These are phyloP conservation scores for Puccinellia tenuiflora DNA, from an alignment of 176 grass and related monocot genomes.

Conservation along the genomic window DNA sequence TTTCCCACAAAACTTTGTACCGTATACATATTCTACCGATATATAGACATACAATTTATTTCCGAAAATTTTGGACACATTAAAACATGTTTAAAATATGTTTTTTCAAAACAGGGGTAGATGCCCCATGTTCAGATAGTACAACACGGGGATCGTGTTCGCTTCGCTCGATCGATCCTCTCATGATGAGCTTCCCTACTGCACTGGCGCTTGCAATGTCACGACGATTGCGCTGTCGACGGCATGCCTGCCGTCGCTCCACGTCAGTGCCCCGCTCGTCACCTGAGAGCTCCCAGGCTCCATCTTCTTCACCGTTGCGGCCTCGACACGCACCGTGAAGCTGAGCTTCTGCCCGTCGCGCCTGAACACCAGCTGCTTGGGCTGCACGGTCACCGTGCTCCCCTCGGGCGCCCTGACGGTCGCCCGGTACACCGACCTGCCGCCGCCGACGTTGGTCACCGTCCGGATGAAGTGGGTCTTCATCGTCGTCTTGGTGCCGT, in stretches of 20 bases:
- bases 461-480: slow-evolving; percentile 73
- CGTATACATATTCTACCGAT: too few relatives aligned
- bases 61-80: too few relatives aligned
- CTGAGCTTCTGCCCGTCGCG: slow-evolving; percentile 83
- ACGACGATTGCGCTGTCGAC: slow-evolving; percentile 66
- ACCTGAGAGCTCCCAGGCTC: slow-evolving; percentile 81
- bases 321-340: slow-evolving; percentile 60
- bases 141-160: slow-evolving; percentile 7
- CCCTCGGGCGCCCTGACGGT: slow-evolving; percentile 44
- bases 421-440: slow-evolving; percentile 42
- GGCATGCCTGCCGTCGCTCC: slow-evolving; percentile 62
- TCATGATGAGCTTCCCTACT: slow-evolving; percentile 20
- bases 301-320: slow-evolving; percentile 39
- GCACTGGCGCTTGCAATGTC: slow-evolving; percentile 71
- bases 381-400: slow-evolving; percentile 67
- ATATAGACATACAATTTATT: too few relatives aligned
- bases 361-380: slow-evolving; percentile 55
- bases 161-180: not conserved
- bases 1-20: too few relatives aligned
- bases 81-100: too few relatives aligned
- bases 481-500: slow-evolving; percentile 17
- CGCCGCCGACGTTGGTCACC: slow-evolving; percentile 63
- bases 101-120: too few relatives aligned
- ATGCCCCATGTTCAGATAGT: too few relatives aligned
- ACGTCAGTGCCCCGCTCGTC: slow-evolving; percentile 62